phyloP scores from a whole-genome alignment of 164 flowering plant species.

The Echeveria elegans region DNA sequence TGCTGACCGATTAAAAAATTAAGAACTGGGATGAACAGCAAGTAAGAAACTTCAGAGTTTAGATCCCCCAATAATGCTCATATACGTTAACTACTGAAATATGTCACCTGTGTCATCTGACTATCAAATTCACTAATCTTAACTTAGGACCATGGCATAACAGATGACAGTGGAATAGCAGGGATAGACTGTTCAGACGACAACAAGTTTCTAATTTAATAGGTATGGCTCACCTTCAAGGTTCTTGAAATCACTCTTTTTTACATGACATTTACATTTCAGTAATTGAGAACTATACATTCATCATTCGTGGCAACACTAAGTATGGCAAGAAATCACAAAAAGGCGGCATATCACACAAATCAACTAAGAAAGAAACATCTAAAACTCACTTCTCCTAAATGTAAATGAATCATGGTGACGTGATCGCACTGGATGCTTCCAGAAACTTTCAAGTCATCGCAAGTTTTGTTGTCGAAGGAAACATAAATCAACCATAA shows the following conservation, averaged over 20 bases:
- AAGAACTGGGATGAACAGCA: slow-evolving; percentile 85
- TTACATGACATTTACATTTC: too few relatives aligned
- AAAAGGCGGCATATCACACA: too few relatives aligned
- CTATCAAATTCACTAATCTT: not conserved
- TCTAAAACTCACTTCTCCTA: too few relatives aligned
- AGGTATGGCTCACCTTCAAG: too few relatives aligned
- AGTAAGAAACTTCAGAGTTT: slow-evolving; percentile 24
- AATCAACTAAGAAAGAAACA: too few relatives aligned
- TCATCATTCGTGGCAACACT: too few relatives aligned
- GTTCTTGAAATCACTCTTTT: too few relatives aligned
- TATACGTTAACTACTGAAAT: not conserved
- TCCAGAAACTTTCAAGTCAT: not conserved
- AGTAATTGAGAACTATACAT: too few relatives aligned
- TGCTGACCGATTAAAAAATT: slow-evolving; percentile 71
- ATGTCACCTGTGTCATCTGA: not conserved
- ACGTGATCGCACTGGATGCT: too few relatives aligned
- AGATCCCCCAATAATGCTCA: not conserved
- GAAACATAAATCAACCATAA: not conserved
- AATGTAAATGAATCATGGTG: too few relatives aligned
- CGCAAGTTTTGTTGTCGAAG: not conserved
- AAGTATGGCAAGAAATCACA: too few relatives aligned
- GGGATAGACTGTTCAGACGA: slow-evolving; percentile 37
- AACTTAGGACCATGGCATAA: slow-evolving; percentile 19
- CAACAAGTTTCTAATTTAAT: too few relatives aligned
- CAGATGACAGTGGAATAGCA: slow-evolving; percentile 25